Evolutionary conservation across 140 eudicot species (phyloP).

Genomic region (Oenanthe javanica): DNA sequence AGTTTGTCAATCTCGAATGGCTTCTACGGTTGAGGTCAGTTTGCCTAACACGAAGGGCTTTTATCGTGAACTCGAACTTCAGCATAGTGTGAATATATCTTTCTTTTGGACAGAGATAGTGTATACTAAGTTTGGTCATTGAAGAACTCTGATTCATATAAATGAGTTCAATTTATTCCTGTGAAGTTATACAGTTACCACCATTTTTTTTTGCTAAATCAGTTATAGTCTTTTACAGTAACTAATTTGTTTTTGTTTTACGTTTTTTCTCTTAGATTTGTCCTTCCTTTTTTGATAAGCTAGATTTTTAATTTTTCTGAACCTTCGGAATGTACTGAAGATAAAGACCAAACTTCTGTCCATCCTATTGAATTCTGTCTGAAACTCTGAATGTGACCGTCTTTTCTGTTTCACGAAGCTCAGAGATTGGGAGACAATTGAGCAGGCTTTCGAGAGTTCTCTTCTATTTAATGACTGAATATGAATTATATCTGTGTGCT

Average conservation of each 20-base stretch:
- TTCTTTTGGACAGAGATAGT: neutral
- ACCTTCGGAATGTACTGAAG: neutral
- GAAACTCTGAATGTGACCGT: neutral
- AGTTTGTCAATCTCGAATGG: constrained; percentile 14
- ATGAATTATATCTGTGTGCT: neutral
- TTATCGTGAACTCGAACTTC: constrained; percentile 16
- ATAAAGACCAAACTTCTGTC: neutral
- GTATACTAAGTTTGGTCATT: constrained; percentile 12
- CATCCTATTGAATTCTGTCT: neutral
- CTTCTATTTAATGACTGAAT: neutral
- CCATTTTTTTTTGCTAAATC: too few relatives aligned
- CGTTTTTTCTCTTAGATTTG: neutral
- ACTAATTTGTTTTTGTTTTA: constrained; percentile 14
- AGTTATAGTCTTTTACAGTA: constrained; percentile 32
- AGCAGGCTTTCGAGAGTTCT: neutral
- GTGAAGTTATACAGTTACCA: constrained; percentile 9
- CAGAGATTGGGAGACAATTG: neutral
- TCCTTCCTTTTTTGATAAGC: neutral
- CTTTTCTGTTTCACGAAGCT: neutral
- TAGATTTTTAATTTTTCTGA: too few relatives aligned
- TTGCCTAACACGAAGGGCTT: constrained; percentile 13
- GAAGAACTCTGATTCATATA: constrained; percentile 27
- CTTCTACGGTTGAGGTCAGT: neutral
- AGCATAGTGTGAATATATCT: constrained; percentile 35
- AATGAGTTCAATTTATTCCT: constrained; percentile 37